Percentiles rank a stretch among this genome's conserved stretches.
Conservation (phyloP, 1,139 yeast genomes). For the Sporopachydermia cereana region DNA sequence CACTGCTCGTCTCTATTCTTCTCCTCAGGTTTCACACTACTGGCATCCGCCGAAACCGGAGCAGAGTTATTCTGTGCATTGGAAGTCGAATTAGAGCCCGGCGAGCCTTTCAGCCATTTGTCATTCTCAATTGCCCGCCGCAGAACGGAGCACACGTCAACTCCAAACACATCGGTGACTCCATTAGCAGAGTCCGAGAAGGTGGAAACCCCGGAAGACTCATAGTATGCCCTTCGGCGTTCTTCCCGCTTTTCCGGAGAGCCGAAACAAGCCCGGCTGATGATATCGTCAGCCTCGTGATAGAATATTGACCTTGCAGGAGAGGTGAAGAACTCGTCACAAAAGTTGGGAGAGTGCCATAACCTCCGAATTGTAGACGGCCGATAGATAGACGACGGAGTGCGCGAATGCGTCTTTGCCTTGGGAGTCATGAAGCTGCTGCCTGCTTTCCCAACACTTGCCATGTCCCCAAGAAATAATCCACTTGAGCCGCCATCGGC, state of each 20-base stretch:
- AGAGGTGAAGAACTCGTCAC: constrained; percentile 56
- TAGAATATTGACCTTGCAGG: constrained; percentile 33
- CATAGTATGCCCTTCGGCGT: constrained; percentile 2
- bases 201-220: constrained; percentile 5
- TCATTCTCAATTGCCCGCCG: constrained; percentile 31
- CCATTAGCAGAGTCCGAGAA: constrained; percentile 10
- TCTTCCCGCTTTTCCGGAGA: constrained; percentile 27
- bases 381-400: constrained; percentile 4
- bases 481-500: not conserved
- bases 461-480: not conserved
- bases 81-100: too few relatives aligned
- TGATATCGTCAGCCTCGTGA: constrained; percentile 47
- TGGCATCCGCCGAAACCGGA: too few relatives aligned
- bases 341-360: constrained; percentile 54
- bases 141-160: constrained; percentile 45
- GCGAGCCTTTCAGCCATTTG: constrained; percentile 3
- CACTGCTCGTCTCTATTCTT: too few relatives aligned
- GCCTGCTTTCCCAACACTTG: not conserved
- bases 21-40: too few relatives aligned
- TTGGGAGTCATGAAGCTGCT: not conserved
- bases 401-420: constrained; percentile 1
- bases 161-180: constrained; percentile 39
- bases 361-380: constrained; percentile 33
- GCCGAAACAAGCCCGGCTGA: constrained; percentile 29
- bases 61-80: not conserved